These are phyloP conservation scores for Theobroma grandiflorum DNA, from an alignment of 441 rosid species.

Conservation along the genomic window DNA sequence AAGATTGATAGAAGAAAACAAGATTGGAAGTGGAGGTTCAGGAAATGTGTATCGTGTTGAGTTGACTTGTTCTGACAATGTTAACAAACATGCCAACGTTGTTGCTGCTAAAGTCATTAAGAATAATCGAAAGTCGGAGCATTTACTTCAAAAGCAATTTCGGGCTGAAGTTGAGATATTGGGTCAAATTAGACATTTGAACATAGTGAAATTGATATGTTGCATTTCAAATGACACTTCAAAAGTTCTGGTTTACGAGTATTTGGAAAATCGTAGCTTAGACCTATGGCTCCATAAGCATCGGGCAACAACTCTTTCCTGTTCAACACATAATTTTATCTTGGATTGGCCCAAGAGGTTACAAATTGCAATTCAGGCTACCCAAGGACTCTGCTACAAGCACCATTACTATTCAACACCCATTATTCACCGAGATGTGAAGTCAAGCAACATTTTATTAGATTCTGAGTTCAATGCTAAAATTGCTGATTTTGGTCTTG, in stretches of 20 bases:
- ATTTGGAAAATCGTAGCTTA: conserved; percentile 56
- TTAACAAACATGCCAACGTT: background rate
- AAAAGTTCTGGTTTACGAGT: conserved; percentile 60
- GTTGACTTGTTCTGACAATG: conserved; percentile 25
- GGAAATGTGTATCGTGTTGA: conserved; percentile 55
- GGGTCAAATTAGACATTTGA: conserved; percentile 51
- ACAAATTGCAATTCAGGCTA: conserved; percentile 47
- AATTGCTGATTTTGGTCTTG: conserved; percentile 68
- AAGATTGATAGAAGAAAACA: conserved; percentile 37
- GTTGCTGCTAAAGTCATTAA: conserved; percentile 65
- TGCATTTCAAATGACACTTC: conserved; percentile 50
- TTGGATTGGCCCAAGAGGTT: conserved; percentile 53
- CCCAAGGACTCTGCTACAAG: conserved; percentile 65
- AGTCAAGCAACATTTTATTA: conserved; percentile 62
- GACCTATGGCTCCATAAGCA: conserved; percentile 54
- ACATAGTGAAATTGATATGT: conserved; percentile 61
- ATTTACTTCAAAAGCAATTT: conserved; percentile 52
- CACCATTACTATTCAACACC: conserved; percentile 59
- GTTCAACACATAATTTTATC: background rate
- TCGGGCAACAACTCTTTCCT: background rate
- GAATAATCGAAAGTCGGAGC: conserved; percentile 46
- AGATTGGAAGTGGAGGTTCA: conserved; percentile 65
- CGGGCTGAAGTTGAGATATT: conserved; percentile 55
- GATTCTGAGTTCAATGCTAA: conserved; percentile 66
- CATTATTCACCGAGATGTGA: conserved; percentile 61